Evolutionary conservation across 1,284 basidiomycete species (phyloP), one percentile per base, ranked within the genome.

Genomic region (Irpex lacteus): DNA sequence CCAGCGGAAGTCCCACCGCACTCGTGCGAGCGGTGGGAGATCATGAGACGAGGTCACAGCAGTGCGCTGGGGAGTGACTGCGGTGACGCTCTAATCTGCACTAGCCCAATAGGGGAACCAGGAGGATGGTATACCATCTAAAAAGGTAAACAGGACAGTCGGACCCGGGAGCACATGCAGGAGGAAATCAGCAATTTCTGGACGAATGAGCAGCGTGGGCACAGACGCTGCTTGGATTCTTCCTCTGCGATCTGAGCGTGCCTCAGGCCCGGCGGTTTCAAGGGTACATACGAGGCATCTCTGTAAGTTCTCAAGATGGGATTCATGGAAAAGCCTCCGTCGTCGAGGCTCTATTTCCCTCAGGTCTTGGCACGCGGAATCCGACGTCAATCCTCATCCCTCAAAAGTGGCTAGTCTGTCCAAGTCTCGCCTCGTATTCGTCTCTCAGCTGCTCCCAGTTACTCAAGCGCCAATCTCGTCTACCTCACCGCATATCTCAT

Each of bases 61-160:
- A 60, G 68, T 63, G 66, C 65, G 68, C 65, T 64, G 70, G 65
- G 62, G 36, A 64, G 58, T 58, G 62, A 55, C 52, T 18, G 40
- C 59, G 9, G 60, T 63, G 60, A 64, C 64, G 63, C 66, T 69
- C 63, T 62, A 65, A 67, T 70, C 67, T 65, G 68, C 58, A 63
- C 73, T 73, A 73, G 70, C 73, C 73, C 72, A 61, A 73, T 67
- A 69, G 63, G 71, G 73, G 68, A 70, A 68, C 72, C 70, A 67
- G 61, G 61, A 71, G 70, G 65, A 67, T 71, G 71, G 72, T 70
- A 72, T 64, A 44, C 50, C 66, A 69, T 71, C 71, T 62, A 69
- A 72, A 73, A 73, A 72, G 72, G 74, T 70, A 74, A 72, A 73
- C 70, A 70, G 52, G 67, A 64, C 49, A 64, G 67, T 69, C 69